Percentiles rank a stretch among this genome's conserved stretches.
Evolutionary conservation across 1,284 basidiomycete species (phyloP).

Genomic region (Taiwanofungus camphoratus): DNA sequence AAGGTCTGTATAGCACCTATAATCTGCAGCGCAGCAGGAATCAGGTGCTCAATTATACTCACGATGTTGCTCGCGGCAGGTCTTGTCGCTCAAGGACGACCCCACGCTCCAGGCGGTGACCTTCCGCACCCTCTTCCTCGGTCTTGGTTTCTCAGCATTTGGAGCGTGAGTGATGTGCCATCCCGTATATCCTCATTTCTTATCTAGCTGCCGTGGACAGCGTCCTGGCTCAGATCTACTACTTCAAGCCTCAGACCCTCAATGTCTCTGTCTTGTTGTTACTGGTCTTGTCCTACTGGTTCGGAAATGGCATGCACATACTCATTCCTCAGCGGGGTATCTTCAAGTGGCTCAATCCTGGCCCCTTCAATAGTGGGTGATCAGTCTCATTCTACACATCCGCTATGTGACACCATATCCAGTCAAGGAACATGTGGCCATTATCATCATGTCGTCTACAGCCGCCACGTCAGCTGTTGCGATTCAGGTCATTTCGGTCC

Average conservation of each 20-base stretch:
- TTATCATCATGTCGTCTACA: constrained; percentile 45
- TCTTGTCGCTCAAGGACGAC: constrained; percentile 31
- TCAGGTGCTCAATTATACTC: background rate
- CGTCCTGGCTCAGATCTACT: constrained; percentile 33
- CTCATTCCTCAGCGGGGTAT: constrained; percentile 25
- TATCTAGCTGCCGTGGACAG: constrained; percentile 10
- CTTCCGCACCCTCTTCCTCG: constrained; percentile 43
- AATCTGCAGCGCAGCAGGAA: background rate
- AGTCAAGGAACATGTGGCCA: constrained; percentile 57
- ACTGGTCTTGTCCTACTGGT: constrained; percentile 49
- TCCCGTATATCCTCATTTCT: background rate
- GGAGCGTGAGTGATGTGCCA: constrained; percentile 15
- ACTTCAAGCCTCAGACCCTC: constrained; percentile 49
- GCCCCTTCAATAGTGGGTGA: constrained; percentile 41
- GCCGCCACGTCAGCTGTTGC: constrained; percentile 28
- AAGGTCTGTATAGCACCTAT: constrained; percentile 23
- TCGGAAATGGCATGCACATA: constrained; percentile 28
- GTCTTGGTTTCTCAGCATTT: constrained; percentile 41
- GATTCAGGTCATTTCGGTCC: constrained; percentile 27
- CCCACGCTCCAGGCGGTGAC: constrained; percentile 31
- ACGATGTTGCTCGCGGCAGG: constrained; percentile 12
- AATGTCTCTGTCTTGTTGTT: constrained; percentile 52
- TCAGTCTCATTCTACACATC: background rate
- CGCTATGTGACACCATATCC: background rate
- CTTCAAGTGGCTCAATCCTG: constrained; percentile 42